Evolutionary conservation across 2,329 filamentous ascomycete genomes (phyloP).

Genomic region (Dothideomycetes sp.): DNA sequence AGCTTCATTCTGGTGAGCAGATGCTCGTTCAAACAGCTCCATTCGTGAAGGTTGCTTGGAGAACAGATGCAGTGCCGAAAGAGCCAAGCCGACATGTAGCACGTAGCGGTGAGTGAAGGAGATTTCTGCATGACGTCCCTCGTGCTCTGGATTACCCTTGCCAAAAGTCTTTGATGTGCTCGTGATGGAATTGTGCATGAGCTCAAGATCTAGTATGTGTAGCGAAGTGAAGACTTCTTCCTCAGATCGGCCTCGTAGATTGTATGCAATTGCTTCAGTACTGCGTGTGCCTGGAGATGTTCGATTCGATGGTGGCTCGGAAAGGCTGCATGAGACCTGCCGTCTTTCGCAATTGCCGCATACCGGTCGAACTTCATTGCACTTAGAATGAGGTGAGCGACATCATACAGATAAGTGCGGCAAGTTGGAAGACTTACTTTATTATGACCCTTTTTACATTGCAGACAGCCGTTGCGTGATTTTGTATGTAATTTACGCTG

Average conservation of each 20-base stretch:
- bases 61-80: constrained; percentile 14
- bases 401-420: not conserved
- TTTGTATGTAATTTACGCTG: constrained; percentile 25
- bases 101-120: constrained; percentile 6
- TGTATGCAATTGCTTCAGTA: too few relatives aligned
- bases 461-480: constrained; percentile 26
- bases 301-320: constrained; percentile 1
- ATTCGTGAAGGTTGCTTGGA: constrained; percentile 2
- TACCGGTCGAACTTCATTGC: constrained; percentile 4
- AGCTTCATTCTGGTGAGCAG: constrained; percentile 8
- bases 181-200: constrained; percentile 12
- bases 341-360: constrained; percentile 5
- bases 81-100: constrained; percentile 11
- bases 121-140: too few relatives aligned
- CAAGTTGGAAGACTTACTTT: constrained; percentile 23
- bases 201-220: constrained; percentile 12
- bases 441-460: constrained; percentile 28
- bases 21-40: constrained; percentile 7
- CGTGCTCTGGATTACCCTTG: too few relatives aligned
- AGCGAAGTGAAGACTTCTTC: too few relatives aligned
- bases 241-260: too few relatives aligned
- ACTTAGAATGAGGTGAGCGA: not conserved
- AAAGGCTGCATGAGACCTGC: constrained; percentile 5
- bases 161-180: too few relatives aligned
- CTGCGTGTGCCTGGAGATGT: too few relatives aligned